Base-by-base conservation (phyloP, 768 basidiomycete species). In the Tricholomella constricta region DNA sequence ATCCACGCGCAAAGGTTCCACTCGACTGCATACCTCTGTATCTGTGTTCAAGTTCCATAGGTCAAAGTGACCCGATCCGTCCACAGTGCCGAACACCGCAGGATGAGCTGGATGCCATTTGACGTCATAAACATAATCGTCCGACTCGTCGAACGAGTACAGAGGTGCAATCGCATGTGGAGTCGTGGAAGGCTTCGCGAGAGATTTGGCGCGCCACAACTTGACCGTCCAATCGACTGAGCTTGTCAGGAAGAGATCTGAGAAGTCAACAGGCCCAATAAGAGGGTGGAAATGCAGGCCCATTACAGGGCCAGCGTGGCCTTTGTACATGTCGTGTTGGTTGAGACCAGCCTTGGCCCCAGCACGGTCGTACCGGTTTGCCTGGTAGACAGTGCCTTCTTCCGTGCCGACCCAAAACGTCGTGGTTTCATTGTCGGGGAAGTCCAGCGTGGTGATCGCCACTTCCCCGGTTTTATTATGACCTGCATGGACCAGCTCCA, bases 171-270 rank as follows among this genome's bases (percentile, higher is more conserved):
- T 77, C 15, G 70, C 68, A 59, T 83, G 80, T 15, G 75, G 74
- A 0, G 73, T 64, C 32, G 86, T 85, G 6, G 87, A 86, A 7
- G 89, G 82, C 69, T 91, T 91, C 37, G 88, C 77, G 34, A 88
- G 72, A 10, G 82, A 84, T 70, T 86, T 91, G 7, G 91, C 82
- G 36, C 94, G 79, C 97, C 97, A 99, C 2, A 99, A 75, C 71
- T 98, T 98, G 63, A 97, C 90, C 9, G 96, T 98, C 97, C 97
- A 99, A 68, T 99, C 97, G 31, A 92, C 94, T 10, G 91, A 92
- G 58, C 87, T 81, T 14, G 92, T 93, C 56, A 99, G 72, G 78
- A 98, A 98, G 55, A 98, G 72, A 68, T 99, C 97, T 4, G 88
- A 91, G 70, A 98, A 95, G 67, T 98, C 97, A 43, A 99, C 87